Evolutionary conservation across 179 eudicot species (phyloP).

Genomic region (Camellia oleifera): DNA sequence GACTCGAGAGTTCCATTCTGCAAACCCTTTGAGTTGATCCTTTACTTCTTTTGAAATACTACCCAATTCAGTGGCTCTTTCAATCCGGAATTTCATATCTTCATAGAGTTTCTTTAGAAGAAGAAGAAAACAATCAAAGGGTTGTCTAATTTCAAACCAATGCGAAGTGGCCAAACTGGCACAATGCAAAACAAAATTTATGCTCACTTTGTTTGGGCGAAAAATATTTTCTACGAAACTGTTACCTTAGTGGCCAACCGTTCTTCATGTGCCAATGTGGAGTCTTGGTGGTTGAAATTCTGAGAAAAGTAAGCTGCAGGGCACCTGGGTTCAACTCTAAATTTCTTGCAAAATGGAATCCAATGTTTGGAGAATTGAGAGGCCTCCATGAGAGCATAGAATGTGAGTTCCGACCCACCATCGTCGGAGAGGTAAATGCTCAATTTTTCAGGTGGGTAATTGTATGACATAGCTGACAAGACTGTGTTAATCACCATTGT

Average conservation of each 20-base stretch:
- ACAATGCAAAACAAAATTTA: too few relatives aligned
- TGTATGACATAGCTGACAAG: slow-evolving; percentile 51
- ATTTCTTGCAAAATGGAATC: slow-evolving; percentile 58
- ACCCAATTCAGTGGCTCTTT: slow-evolving; percentile 28
- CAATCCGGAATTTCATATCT: slow-evolving; percentile 57
- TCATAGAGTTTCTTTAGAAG: slow-evolving; percentile 44
- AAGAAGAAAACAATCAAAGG: background rate
- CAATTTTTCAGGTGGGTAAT: slow-evolving; percentile 52
- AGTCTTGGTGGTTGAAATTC: slow-evolving; percentile 20
- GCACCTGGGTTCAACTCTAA: slow-evolving; percentile 44
- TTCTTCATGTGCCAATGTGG: slow-evolving; percentile 21
- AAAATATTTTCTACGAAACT: too few relatives aligned
- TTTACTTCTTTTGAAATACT: slow-evolving; percentile 36
- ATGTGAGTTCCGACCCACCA: slow-evolving; percentile 50
- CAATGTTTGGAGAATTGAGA: slow-evolving; percentile 42
- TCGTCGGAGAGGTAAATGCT: slow-evolving; percentile 58
- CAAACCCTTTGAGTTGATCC: slow-evolving; percentile 61
- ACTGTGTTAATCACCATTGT: slow-evolving; percentile 56
- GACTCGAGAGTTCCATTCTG: slow-evolving; percentile 42
- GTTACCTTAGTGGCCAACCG: slow-evolving; percentile 36
- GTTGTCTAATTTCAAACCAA: too few relatives aligned
- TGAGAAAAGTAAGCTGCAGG: slow-evolving; percentile 46
- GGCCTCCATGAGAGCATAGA: slow-evolving; percentile 60
- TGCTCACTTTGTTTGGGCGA: too few relatives aligned
- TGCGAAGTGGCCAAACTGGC: too few relatives aligned